Evolutionary conservation across 2,329 filamentous ascomycete species (phyloP), one percentile per base, ranked within the genome.

Genomic region (Tolypocladium paradoxum): DNA sequence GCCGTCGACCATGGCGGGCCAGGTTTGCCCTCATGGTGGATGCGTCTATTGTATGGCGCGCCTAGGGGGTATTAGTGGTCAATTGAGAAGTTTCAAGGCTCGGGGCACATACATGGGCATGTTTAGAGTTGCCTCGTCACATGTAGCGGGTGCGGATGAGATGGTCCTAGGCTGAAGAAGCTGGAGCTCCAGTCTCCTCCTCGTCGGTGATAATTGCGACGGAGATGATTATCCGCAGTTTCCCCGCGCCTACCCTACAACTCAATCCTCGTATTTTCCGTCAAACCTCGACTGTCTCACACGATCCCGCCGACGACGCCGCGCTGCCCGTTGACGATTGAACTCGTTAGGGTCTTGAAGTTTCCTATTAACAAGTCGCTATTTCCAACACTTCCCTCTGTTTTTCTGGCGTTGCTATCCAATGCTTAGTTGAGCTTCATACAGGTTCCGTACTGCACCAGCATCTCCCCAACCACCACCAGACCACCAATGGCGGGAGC

Each of bases 1-100:
- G 63, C 60, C 69, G 68, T 64, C 65, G 70, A 64, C 69, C 70
- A 68, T 74, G 70, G 59, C 71, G 71, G 67, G 71, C 70, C 60
- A 74, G 60, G 58, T 68, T 67, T 63, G 71, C 70, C 70, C 72
- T 72, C 72, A 75, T 75, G 61, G 59, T 72, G 64, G 59, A 64
- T 62, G 52, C 55, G 40, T 62, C 58, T 65, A 61, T 61, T 58
- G 60, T 53, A 58, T 57, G 45, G 56, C 50, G 57, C 35, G 29
- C 31, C 52, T 53, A 18, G n/a, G 22, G 14, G 5, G 4, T 9
- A n/a, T 50, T 33, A 53, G 52, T 4, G 9, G 2, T 18, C 8
- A n/a, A 33, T 24, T 7, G 16, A 20, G 9, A 20, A 20, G 18
- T 0, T 11, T 8, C 12, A 5, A 33, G 2, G 27, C 27, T 31